Percentiles rank a stretch among this genome's conserved stretches.
Evolutionary conservation across 768 basidiomycete species (phyloP).

Genomic region (Collybia mongolica): DNA sequence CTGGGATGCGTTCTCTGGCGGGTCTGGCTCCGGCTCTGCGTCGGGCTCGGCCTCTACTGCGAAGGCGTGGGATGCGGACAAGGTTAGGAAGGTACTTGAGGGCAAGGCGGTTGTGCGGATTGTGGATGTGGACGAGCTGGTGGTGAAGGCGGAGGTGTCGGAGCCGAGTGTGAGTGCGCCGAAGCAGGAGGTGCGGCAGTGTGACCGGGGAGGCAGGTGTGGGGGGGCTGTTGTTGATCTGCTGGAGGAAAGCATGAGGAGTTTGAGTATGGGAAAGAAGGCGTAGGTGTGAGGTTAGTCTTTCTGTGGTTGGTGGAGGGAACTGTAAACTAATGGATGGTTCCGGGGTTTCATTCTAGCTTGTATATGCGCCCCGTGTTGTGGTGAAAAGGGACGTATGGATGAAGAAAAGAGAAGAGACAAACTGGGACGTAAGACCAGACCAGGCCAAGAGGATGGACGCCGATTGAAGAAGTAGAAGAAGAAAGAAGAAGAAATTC

Average conservation of each 20-base stretch:
- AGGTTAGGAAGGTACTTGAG: conserved; percentile 78
- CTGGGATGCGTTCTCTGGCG: conserved; percentile 86
- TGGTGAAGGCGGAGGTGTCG: conserved; percentile 12
- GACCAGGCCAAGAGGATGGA: no score
- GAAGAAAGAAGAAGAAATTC: background rate
- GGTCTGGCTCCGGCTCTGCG: conserved; percentile 21
- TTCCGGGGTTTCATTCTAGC: no score
- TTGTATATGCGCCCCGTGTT: no score
- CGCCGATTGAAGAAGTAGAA: no score
- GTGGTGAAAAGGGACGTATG: no score
- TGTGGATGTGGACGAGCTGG: conserved; percentile 66
- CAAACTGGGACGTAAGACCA: no score
- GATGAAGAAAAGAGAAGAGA: no score
- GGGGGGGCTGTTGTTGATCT: conserved; percentile 32
- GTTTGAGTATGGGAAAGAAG: conserved; percentile 61
- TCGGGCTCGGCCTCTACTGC: conserved; percentile 1
- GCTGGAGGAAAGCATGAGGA: conserved; percentile 70
- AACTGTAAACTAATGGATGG: no score
- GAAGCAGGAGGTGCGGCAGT: conserved; percentile 3
- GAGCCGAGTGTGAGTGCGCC: background rate
- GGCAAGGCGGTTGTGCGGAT: conserved; percentile 79
- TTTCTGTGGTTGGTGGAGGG: no score
- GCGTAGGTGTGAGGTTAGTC: conserved; percentile 6
- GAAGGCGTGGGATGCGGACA: conserved; percentile 64
- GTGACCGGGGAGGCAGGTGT: conserved; percentile 15